Conservation (phyloP, 176 grass and related monocot genomes). For the Phoenix roebelenii region DNA sequence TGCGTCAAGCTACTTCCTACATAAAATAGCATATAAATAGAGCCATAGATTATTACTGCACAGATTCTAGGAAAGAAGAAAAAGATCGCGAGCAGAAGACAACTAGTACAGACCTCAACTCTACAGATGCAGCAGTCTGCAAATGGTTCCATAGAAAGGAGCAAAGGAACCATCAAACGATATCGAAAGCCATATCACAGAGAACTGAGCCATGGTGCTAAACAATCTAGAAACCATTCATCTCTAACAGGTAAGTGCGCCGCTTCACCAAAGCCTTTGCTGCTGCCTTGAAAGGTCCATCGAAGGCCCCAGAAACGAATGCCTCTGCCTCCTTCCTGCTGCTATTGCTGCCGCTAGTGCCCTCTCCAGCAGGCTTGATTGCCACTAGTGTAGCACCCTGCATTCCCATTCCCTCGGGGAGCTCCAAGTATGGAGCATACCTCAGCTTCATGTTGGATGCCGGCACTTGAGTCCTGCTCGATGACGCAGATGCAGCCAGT, state of each 20-base stretch:
- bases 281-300: constrained; percentile 53
- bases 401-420: constrained; percentile 53
- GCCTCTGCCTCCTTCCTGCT: constrained; percentile 58
- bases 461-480: constrained; percentile 63
- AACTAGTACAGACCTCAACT: background rate
- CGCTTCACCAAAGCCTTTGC: constrained; percentile 46
- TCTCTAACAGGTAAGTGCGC: constrained; percentile 72
- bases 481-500: constrained; percentile 32
- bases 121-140: background rate
- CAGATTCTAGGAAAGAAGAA: constrained; percentile 24
- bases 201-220: background rate
- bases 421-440: constrained; percentile 57
- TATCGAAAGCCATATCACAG: too few relatives aligned
- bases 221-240: constrained; percentile 60
- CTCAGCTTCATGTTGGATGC: constrained; percentile 82
- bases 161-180: too few relatives aligned
- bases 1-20: too few relatives aligned
- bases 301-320: constrained; percentile 40
- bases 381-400: constrained; percentile 64
- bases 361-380: constrained; percentile 66
- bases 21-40: constrained; percentile 3
- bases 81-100: constrained; percentile 3
- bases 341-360: constrained; percentile 16
- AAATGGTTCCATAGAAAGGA: too few relatives aligned
- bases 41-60: constrained; percentile 22